Evolutionary conservation across 352 stramenopile genomes (phyloP).

Genomic region (Peronospora belbahrii): DNA sequence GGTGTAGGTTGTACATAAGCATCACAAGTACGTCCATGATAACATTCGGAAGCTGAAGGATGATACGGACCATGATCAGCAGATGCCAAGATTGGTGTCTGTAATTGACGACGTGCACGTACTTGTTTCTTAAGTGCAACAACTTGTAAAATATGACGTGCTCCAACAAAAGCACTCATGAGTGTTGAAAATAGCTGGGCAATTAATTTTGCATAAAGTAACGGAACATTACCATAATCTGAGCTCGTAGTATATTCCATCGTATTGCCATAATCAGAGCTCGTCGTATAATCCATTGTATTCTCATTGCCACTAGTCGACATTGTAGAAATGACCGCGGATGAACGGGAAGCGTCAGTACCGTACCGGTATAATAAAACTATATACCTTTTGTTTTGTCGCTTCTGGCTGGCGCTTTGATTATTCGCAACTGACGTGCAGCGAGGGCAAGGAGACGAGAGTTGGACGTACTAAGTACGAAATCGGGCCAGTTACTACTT

Average conservation of each 20-base stretch:
- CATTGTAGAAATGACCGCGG: constrained; percentile 10
- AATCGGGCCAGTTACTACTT: constrained; percentile 31
- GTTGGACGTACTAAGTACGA: constrained; percentile 18
- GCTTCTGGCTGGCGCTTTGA: too few relatives aligned
- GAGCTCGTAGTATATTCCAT: not conserved
- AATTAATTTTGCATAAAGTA: constrained; percentile 55
- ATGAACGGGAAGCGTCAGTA: not conserved
- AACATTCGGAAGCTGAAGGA: constrained; percentile 2
- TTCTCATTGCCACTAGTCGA: constrained; percentile 15
- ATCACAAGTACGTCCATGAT: constrained; percentile 11
- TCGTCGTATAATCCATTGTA: not conserved
- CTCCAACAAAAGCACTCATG: constrained; percentile 59
- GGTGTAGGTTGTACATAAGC: constrained; percentile 8
- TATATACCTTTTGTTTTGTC: not conserved
- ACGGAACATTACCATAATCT: constrained; percentile 24
- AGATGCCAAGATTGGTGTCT: constrained; percentile 32
- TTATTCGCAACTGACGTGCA: not conserved
- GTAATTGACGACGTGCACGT: constrained; percentile 17
- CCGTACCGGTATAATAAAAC: not conserved
- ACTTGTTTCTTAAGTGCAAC: constrained; percentile 27
- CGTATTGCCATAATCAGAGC: constrained; percentile 12
- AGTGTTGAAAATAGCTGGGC: constrained; percentile 61
- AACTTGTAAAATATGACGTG: constrained; percentile 54
- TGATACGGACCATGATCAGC: too few relatives aligned
- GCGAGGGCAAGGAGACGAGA: too few relatives aligned